Evolutionary conservation across 768 basidiomycete species (phyloP), one percentile per base, ranked within the genome.

Genomic region (Suillus luteus): DNA sequence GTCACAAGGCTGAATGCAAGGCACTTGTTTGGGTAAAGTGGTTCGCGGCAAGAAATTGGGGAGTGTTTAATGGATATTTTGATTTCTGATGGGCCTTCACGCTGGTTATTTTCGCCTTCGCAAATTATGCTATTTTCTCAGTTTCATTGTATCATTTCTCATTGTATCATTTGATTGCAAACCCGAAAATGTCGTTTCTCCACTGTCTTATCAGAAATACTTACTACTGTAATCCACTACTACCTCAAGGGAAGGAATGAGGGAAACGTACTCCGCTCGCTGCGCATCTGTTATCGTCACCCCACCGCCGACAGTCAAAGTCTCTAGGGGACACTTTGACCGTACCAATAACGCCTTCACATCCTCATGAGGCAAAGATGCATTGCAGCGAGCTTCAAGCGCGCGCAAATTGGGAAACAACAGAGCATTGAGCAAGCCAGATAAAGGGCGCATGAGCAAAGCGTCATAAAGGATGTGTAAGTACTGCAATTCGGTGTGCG

Each of bases 291-390:
- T 71, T 10, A 66, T 62, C 46, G 59, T 55, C 55, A 59, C 61
- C 19, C 63, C 62, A 22, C 63, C 19, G 1, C 67, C 67, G 9
- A 71, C 54, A 38, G 67, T 65, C 24, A 71, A 62, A 27, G 33
- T 67, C 65, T 70, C 65, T 9, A 71, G 62, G 17, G 68, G 68
- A 43, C 72, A 73, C n/a, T 5, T 15, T n/a, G 71, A 71, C 1
- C 70, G 68, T 43, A 15, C 37, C 11, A 71, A 27, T 11, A 71
- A 73, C 15, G 61, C 22, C 52, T 49, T 71, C 55, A 70, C 54
- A 15, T 57, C 57, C 3, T 64, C 35, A 19, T 70, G 65, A 24
- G 51, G 62, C 71, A 72, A 73, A 6, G 31, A 49, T 40, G 3
- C 15, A 38, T 10, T 22, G 22, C 22, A 5, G 14, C 55, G 38